phyloP scores from a whole-genome alignment of 2,329 filamentous ascomycete genomes.

The Orbilia javanica region DNA sequence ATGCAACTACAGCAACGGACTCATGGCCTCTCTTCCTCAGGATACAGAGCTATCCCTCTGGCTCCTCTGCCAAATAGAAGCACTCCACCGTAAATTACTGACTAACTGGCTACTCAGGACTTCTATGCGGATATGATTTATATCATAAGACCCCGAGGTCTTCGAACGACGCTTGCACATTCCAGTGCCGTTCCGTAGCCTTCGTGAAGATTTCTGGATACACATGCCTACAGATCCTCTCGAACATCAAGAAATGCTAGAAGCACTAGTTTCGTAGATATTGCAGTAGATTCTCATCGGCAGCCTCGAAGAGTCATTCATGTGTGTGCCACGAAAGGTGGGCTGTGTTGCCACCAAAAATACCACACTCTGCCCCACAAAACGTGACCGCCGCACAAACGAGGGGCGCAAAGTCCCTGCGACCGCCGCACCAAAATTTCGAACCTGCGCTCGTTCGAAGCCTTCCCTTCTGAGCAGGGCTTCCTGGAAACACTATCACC shows the following conservation, averaged over 20 bases:
- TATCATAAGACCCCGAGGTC: too few relatives aligned
- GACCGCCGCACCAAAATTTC: slow-evolving; percentile 50
- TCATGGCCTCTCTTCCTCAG: background rate
- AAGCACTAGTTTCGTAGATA: too few relatives aligned
- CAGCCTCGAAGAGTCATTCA: background rate
- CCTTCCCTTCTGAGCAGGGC: background rate
- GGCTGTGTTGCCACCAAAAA: background rate
- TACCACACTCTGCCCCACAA: slow-evolving; percentile 4
- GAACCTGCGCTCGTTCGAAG: slow-evolving; percentile 15
- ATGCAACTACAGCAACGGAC: background rate
- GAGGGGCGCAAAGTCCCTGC: slow-evolving; percentile 34
- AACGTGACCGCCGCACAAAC: slow-evolving; percentile 30
- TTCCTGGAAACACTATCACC: background rate
- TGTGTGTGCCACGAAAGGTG: background rate
- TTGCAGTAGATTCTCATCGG: too few relatives aligned
- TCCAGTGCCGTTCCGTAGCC: too few relatives aligned
- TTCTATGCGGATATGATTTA: too few relatives aligned
- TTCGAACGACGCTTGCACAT: too few relatives aligned
- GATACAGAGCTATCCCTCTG: background rate
- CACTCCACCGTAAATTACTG: too few relatives aligned
- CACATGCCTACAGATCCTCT: too few relatives aligned
- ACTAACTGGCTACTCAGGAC: too few relatives aligned
- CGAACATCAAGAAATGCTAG: too few relatives aligned
- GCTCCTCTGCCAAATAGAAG: too few relatives aligned
- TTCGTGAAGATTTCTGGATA: too few relatives aligned